Evolutionary conservation across 2,329 filamentous ascomycete genomes (phyloP).

Genomic region (Xylaria sp.): DNA sequence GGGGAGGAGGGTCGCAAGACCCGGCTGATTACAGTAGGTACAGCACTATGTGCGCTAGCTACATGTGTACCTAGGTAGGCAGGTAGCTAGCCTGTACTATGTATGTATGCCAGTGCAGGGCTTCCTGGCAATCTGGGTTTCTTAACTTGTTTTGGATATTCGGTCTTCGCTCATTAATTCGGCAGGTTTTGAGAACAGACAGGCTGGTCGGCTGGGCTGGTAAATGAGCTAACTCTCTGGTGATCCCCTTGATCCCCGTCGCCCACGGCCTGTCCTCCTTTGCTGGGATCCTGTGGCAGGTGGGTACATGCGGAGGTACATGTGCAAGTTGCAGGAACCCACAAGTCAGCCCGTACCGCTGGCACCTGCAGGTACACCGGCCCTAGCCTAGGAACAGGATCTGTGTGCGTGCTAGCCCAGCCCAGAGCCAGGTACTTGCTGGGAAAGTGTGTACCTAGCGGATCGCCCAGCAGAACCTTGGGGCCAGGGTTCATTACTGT

Average conservation of each 20-base stretch:
- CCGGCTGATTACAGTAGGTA: slow-evolving; percentile 22
- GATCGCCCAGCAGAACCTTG: slow-evolving; percentile 23
- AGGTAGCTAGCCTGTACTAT: too few relatives aligned
- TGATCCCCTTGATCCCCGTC: slow-evolving; percentile 28
- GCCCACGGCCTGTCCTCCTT: slow-evolving; percentile 17
- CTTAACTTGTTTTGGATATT: slow-evolving; percentile 29
- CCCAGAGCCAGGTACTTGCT: slow-evolving; percentile 18
- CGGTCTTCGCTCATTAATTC: slow-evolving; percentile 31
- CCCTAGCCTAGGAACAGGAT: slow-evolving; percentile 32
- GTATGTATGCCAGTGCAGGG: slow-evolving; percentile 18
- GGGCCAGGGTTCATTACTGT: slow-evolving; percentile 22
- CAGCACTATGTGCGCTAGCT: background rate
- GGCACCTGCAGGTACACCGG: slow-evolving; percentile 37
- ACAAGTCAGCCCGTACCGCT: slow-evolving; percentile 39
- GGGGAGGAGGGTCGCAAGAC: slow-evolving; percentile 12
- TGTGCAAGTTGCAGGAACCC: slow-evolving; percentile 35
- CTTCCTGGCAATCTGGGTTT: slow-evolving; percentile 27
- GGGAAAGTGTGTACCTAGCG: slow-evolving; percentile 25
- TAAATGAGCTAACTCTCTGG: slow-evolving; percentile 42
- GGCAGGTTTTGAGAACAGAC: slow-evolving; percentile 36
- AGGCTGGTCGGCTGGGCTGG: slow-evolving; percentile 42
- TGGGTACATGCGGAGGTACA: slow-evolving; percentile 34
- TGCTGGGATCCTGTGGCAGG: slow-evolving; percentile 31
- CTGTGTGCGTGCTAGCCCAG: slow-evolving; percentile 12
- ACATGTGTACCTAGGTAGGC: background rate